These are phyloP conservation scores for Trematosphaeria pertusa DNA, from an alignment of 2,329 filamentous ascomycete genomes.

Conservation along the genomic window DNA sequence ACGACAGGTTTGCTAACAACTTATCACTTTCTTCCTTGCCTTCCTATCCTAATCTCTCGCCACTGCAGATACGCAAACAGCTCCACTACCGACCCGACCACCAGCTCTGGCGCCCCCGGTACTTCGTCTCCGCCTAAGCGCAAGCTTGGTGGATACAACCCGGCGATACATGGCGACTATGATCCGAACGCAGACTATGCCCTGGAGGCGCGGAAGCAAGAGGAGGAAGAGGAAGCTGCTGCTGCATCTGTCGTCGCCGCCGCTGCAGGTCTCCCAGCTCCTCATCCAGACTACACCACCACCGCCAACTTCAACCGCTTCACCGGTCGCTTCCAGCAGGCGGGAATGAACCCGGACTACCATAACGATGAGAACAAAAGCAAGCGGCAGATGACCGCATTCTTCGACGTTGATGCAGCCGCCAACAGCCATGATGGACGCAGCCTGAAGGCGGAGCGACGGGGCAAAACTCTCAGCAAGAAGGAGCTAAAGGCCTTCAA, in stretches of 20 bases:
- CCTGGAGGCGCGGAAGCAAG: constrained; percentile 50
- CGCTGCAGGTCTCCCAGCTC: constrained; percentile 24
- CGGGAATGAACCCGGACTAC: constrained; percentile 71
- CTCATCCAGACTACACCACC: constrained; percentile 64
- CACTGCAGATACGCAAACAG: constrained; percentile 28
- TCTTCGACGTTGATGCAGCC: constrained; percentile 93
- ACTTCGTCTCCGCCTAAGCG: constrained; percentile 42
- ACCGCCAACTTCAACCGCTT: constrained; percentile 88
- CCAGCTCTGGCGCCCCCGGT: constrained; percentile 40
- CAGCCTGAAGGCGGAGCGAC: constrained; percentile 89
- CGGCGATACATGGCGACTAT: constrained; percentile 94
- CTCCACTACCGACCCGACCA: constrained; percentile 36
- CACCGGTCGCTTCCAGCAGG: constrained; percentile 81
- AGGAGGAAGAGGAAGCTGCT: constrained; percentile 42
- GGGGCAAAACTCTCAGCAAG: constrained; percentile 82
- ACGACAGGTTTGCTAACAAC: constrained; percentile 47
- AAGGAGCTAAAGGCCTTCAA: constrained; percentile 89
- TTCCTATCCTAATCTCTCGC: constrained; percentile 41
- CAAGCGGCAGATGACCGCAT: constrained; percentile 86
- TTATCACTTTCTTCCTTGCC: constrained; percentile 28
- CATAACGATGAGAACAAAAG: constrained; percentile 90
- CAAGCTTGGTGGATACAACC: constrained; percentile 83
- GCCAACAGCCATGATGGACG: constrained; percentile 89
- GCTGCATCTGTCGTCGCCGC: constrained; percentile 29
- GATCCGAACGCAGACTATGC: constrained; percentile 97